Evolutionary conservation across 805 yeast species (phyloP).

Genomic region (Yamadazyma sp.): DNA sequence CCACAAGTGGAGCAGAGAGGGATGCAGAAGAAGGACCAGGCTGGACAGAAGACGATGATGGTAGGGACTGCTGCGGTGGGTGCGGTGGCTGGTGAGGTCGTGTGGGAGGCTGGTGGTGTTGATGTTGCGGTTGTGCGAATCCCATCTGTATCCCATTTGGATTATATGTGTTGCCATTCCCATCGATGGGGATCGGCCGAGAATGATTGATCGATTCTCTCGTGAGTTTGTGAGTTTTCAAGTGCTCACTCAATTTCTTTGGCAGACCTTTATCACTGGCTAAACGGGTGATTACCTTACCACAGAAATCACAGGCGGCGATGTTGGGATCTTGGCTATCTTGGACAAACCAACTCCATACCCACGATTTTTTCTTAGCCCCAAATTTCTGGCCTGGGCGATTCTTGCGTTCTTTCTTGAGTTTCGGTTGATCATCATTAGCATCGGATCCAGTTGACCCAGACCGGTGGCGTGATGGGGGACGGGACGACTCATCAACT

Average conservation of each 20-base stretch:
- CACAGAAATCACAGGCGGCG: slow-evolving; percentile 57
- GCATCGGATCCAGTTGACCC: background rate
- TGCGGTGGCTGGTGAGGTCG: background rate
- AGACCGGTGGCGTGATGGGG: too few species aligned
- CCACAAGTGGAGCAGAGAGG: background rate
- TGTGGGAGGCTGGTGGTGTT: slow-evolving; percentile 1
- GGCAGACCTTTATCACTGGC: slow-evolving; percentile 59
- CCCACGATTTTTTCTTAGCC: slow-evolving; percentile 63
- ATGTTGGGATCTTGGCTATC: slow-evolving; percentile 46
- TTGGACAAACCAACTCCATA: slow-evolving; percentile 61
- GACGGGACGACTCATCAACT: too few species aligned
- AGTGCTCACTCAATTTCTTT: slow-evolving; percentile 56
- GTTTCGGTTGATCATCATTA: slow-evolving; percentile 1
- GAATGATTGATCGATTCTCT: slow-evolving; percentile 41
- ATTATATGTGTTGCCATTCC: slow-evolving; percentile 34
- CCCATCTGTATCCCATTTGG: slow-evolving; percentile 22
- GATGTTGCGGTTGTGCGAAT: background rate
- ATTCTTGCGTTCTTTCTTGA: slow-evolving; percentile 37
- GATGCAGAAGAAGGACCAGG: background rate
- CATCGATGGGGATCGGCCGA: slow-evolving; percentile 39
- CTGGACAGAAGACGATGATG: background rate
- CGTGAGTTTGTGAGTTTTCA: slow-evolving; percentile 45
- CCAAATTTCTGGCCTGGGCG: slow-evolving; percentile 59
- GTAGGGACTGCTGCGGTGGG: background rate
- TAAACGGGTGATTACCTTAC: slow-evolving; percentile 47